Base-by-base conservation (phyloP, 73 alveolate genomes). In the Paramecium biaurelia region DNA sequence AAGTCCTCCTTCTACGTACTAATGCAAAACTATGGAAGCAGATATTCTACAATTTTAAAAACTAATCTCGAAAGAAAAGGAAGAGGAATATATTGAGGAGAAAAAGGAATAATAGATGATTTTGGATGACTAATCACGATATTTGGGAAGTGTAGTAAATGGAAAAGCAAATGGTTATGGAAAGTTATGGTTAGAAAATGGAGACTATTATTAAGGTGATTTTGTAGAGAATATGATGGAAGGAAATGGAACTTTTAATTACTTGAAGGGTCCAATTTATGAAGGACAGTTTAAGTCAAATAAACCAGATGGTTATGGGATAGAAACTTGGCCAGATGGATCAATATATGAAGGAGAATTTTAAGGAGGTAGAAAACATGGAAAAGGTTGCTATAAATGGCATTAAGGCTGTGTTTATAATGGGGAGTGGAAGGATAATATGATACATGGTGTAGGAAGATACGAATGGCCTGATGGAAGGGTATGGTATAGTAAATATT, bases 131-230 rank as follows among this genome's bases (percentile, higher is more conserved):
- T 94, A 95, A 10, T 93, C 97, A 11, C 76, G 92, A 86, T 95
- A 95, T 92, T 97, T 93, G 26, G 98, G 98, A 34, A 47, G 90
- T 35, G 82, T 96, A 95, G 93, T 87, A 53, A 56, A 93, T 56
- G 95, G 93, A 57, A 95, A 92, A 68, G 93, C 97, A 20, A 84
- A 95, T 76, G 98, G 98, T 15, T 84, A 67, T 88, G 98, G 98
- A 5, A 95, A 92, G 74, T 93, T 95, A 85, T 93, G 92, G 68
- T 95, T 88, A 63, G 93, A 57, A 2, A 92, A 93, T 93, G 97
- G 97, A 3, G 97, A 95, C 89, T 89, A 85, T 30, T 95, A 88
- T 84, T 68, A 95, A 85, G 97, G 97, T 18, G 57, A 18, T 84
- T 95, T 93, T 92, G 85, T 79, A 37, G 92, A 95, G 79, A 93